Base-by-base conservation (phyloP, 1,284 basidiomycete genomes). In the Ganoderma meredithae region DNA sequence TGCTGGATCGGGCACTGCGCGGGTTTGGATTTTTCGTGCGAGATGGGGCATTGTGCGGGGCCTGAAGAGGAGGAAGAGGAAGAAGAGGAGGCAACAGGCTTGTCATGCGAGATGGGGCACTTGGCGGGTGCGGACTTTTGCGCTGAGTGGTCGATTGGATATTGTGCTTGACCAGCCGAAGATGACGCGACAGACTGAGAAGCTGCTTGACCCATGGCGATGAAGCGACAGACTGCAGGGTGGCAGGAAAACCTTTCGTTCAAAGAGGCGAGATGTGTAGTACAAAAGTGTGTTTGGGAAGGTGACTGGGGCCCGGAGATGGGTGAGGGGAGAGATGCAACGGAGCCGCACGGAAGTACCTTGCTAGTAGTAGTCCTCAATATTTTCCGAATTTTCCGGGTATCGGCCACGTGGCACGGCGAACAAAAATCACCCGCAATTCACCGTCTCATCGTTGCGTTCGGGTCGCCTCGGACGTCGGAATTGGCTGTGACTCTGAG, bases 1-100 rank as follows among this genome's bases (percentile, higher is more conserved):
- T 90, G 85, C 68, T 82, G 79, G 5, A 88, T 79, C 1, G 87
- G 87, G 71, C 88, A 88, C 65, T 77, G 79, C 44, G 80, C 78
- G 22, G 78, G 72, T 1, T 71, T 58, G 67, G 60, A 74, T 65
- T 63, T 64, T 63, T 77, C 69, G 67, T 84, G 86, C 69, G 85
- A 82, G 56, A 87, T 77, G 33, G 85, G 85, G 71, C 85, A 86
- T 74, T 83, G 78, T 0, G 83, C 81, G 65, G 78, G 75, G 33
- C 77, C 53, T 44, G 72, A 56, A 3, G 71, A 62, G 33, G 69
- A 68, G 15, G 74, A 60, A 25, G 58, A 62, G 33, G 69, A 68
- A 12, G 74, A 60, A 25, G 58, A 40, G 40, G 73, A 53, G 60
- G 74, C 62, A 0, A 52, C 39, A 68, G 60, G 73, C 66, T 65